A percentile compares a stretch with the other conserved stretches of the same genome.
phyloP scores from a whole-genome alignment of 1,284 basidiomycete species.

The Irpex sp. region DNA sequence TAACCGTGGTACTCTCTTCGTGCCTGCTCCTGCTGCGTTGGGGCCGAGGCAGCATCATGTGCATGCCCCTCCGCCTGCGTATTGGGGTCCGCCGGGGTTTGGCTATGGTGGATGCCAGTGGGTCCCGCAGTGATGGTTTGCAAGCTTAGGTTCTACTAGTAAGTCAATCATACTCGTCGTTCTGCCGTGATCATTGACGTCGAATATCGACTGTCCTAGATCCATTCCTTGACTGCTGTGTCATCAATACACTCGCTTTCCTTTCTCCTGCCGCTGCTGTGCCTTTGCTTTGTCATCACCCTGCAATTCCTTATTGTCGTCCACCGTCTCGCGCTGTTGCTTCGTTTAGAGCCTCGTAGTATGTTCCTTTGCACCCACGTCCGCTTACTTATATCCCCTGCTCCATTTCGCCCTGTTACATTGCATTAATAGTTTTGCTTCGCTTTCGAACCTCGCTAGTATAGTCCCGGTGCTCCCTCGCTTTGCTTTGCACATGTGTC shows the following conservation, averaged over 20 bases:
- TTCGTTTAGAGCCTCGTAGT: not conserved
- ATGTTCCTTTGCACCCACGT: not conserved
- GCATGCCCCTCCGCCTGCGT: not conserved
- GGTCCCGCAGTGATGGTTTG: not conserved
- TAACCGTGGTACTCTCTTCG: slow-evolving; percentile 69
- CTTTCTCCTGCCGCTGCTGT: not conserved
- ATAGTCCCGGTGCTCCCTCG: no score
- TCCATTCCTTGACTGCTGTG: no score
- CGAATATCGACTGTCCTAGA: no score
- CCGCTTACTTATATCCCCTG: no score
- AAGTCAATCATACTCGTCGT: no score
- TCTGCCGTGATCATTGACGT: no score
- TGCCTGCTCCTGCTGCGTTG: slow-evolving; percentile 17
- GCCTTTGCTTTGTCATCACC: not conserved
- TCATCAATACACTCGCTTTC: not conserved
- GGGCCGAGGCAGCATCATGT: not conserved
- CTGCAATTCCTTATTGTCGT: no score
- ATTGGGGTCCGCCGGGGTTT: not conserved
- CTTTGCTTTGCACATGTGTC: no score
- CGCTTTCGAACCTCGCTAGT: no score
- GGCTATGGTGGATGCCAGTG: not conserved
- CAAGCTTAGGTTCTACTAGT: no score
- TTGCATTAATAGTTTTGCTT: no score
- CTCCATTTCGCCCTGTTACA: no score
- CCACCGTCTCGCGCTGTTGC: not conserved